A percentile compares a stretch with the other conserved stretches of the same genome.
Conservation (phyloP, 1,284 basidiomycete genomes). For the Microbotryum silenes-acaulis region DNA sequence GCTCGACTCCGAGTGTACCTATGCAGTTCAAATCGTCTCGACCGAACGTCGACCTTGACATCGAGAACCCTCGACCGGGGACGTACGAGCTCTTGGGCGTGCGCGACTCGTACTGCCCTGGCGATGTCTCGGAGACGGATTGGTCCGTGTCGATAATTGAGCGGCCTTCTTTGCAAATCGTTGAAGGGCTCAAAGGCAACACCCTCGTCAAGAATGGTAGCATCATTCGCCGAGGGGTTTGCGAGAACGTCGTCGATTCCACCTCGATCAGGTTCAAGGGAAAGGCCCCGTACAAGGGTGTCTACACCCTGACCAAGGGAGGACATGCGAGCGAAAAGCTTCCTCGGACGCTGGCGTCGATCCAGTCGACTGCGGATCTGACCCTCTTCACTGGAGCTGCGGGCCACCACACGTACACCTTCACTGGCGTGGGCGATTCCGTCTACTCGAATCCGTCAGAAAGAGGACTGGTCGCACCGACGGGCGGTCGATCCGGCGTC, state of each 20-base stretch:
- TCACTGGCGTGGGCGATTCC: slow-evolving; percentile 77
- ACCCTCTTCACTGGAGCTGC: slow-evolving; percentile 63
- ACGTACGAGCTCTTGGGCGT: slow-evolving; percentile 67
- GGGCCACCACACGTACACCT: slow-evolving; percentile 78
- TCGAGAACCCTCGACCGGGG: slow-evolving; percentile 49
- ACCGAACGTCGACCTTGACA: slow-evolving; percentile 31
- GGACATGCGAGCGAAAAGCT: slow-evolving; percentile 12
- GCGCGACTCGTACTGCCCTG: slow-evolving; percentile 74
- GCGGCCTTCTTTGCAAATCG: slow-evolving; percentile 49
- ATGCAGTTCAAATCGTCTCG: slow-evolving; percentile 12
- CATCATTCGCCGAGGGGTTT: slow-evolving; percentile 64
- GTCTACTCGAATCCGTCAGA: slow-evolving; percentile 57
- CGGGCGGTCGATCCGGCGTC: slow-evolving; percentile 38
- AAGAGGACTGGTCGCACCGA: slow-evolving; percentile 43
- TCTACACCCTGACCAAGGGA: slow-evolving; percentile 30
- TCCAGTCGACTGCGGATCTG: slow-evolving; percentile 34
- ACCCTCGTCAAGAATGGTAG: slow-evolving; percentile 53
- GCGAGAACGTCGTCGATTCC: slow-evolving; percentile 68
- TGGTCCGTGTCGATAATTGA: slow-evolving; percentile 69
- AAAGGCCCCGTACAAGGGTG: slow-evolving; percentile 30
- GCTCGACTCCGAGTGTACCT: not conserved
- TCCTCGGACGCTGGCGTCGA: slow-evolving; percentile 14
- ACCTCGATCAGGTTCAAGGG: slow-evolving; percentile 62
- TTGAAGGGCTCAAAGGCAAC: slow-evolving; percentile 42
- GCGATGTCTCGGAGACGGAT: slow-evolving; percentile 54